These are phyloP conservation scores for Leucogyrophana mollusca DNA, from an alignment of 768 basidiomycete genomes.

Conservation along the genomic window DNA sequence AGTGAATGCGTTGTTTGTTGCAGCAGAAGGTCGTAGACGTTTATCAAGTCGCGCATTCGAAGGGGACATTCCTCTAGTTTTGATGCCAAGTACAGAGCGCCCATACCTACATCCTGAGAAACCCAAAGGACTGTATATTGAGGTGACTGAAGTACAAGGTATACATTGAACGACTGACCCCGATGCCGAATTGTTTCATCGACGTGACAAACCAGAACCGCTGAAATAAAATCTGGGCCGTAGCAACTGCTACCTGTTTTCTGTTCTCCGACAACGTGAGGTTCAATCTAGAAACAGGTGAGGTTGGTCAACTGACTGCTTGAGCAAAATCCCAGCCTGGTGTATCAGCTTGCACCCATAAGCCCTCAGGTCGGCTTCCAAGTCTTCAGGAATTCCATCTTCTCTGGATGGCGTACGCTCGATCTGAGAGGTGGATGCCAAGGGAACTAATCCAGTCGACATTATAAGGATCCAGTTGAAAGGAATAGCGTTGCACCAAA, in stretches of 20 bases:
- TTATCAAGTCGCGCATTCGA: conserved; percentile 91
- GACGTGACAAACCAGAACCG: conserved; percentile 96
- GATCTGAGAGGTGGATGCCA: conserved; percentile 81
- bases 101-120: conserved; percentile 80
- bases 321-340: conserved; percentile 87
- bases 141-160: conserved; percentile 5
- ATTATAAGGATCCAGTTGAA: too few species aligned
- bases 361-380: conserved; percentile 87
- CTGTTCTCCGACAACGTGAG: conserved; percentile 40
- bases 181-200: conserved; percentile 92
- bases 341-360: conserved; percentile 95
- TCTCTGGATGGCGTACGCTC: conserved; percentile 74
- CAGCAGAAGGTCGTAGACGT: conserved; percentile 88
- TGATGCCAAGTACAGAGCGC: conserved; percentile 83
- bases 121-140: conserved; percentile 7
- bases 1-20: conserved; percentile 65
- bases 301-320: conserved; percentile 59
- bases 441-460: conserved; percentile 64
- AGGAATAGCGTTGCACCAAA: background rate
- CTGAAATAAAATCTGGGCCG: conserved; percentile 95
- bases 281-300: background rate
- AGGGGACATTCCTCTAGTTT: conserved; percentile 92
- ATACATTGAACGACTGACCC: conserved; percentile 50
- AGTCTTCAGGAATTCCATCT: conserved; percentile 76
- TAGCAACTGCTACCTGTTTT: conserved; percentile 96